Conservation (phyloP, 306 rosid genomes). For the Citrullus colocynthis region DNA sequence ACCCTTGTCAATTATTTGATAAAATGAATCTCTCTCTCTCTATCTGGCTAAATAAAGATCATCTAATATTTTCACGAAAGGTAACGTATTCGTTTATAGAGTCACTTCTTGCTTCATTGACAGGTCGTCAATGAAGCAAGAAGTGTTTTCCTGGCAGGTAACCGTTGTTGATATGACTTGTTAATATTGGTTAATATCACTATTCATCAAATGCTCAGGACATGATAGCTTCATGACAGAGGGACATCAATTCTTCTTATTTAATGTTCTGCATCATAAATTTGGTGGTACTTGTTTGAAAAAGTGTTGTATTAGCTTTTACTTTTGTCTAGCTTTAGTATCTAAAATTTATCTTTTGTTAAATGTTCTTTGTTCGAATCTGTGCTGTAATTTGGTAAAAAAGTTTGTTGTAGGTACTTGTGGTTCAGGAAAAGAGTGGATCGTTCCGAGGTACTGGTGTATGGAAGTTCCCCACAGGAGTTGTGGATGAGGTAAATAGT, state of each 20-base stretch:
- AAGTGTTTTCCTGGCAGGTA: neutral
- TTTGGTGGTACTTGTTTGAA: neutral
- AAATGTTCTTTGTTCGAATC: neutral
- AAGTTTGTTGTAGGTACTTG: conserved; percentile 38
- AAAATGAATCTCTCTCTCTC: neutral
- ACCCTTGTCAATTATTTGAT: neutral
- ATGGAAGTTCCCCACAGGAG: conserved; percentile 88
- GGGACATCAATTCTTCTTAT: neutral
- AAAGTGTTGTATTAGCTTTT: neutral
- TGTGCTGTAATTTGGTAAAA: neutral
- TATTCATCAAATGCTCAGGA: neutral
- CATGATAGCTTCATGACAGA: neutral
- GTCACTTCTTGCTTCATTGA: too few species aligned
- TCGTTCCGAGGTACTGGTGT: conserved; percentile 35
- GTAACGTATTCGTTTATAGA: neutral
- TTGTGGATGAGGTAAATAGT: conserved; percentile 54
- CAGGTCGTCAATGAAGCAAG: neutral
- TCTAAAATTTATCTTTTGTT: neutral
- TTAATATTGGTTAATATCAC: neutral
- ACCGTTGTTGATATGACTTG: neutral
- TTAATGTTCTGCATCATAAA: neutral
- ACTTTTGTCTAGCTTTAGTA: neutral
- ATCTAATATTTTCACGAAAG: neutral
- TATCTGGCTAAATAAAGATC: neutral
- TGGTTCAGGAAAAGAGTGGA: conserved; percentile 77